These are phyloP conservation scores for Fragilaria crotonensis DNA, from an alignment of 108 stramenopile species.

Conservation along the genomic window DNA sequence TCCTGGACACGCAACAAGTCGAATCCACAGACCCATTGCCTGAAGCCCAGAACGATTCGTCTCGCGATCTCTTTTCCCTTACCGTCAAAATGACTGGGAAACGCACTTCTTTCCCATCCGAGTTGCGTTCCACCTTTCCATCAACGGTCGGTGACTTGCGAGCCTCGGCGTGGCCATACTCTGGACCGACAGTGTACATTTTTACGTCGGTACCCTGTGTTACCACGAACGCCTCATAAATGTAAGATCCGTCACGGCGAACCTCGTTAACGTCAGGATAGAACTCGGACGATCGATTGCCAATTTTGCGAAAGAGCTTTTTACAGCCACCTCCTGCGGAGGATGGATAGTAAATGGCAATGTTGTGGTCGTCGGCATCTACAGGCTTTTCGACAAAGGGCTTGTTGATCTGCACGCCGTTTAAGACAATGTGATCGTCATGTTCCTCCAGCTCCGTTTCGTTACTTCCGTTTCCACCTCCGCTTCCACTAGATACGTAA, in stretches of 20 bases:
- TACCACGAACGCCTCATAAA: constrained; percentile 97
- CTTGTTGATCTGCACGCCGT: constrained; percentile 90
- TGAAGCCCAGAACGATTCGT: constrained; percentile 84
- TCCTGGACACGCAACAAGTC: constrained; percentile 86
- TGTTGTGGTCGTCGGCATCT: constrained; percentile 98
- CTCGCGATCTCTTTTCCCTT: constrained; percentile 93
- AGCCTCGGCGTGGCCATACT: constrained; percentile 98
- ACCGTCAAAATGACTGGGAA: constrained; percentile 93
- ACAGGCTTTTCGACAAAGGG: constrained; percentile 99
- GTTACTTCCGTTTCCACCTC: constrained; percentile 47
- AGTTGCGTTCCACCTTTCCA: constrained; percentile 93
- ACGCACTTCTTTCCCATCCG: constrained; percentile 93
- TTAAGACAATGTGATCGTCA: constrained; percentile 94
- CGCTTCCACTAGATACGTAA: constrained; percentile 52
- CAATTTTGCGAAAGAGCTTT: constrained; percentile 94
- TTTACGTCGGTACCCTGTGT: constrained; percentile 99
- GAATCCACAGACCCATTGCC: constrained; percentile 97
- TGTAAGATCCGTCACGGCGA: constrained; percentile 86
- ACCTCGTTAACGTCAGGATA: constrained; percentile 90
- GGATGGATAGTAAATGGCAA: constrained; percentile 94
- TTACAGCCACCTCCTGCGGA: constrained; percentile 97
- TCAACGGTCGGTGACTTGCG: constrained; percentile 95
- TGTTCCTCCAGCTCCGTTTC: constrained; percentile 67
- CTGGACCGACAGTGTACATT: constrained; percentile 96
- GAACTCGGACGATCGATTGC: constrained; percentile 84